Percentiles rank a stretch among this genome's conserved stretches.
phyloP scores from a whole-genome alignment of 371 early-diverging fungal species.

The Mucor racemosus region DNA sequence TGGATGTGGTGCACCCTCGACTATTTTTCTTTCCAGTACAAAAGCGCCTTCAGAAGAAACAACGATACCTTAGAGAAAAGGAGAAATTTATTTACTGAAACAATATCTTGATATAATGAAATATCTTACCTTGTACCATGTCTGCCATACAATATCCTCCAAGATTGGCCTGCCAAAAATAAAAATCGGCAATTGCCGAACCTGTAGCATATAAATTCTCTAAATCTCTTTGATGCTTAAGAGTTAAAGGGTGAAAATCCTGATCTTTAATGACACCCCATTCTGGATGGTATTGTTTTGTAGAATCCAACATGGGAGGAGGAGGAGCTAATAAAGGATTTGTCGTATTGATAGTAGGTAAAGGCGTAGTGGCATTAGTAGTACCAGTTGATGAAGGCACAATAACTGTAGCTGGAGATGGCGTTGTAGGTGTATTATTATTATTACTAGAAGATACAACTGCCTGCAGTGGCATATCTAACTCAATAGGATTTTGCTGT shows the following conservation, averaged over 20 bases:
- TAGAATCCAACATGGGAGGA: slow-evolving; percentile 24
- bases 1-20: slow-evolving; percentile 52
- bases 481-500: neutral
- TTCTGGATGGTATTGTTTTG: slow-evolving; percentile 49
- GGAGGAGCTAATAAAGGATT: slow-evolving; percentile 23
- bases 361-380: neutral
- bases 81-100: neutral
- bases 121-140: slow-evolving; percentile 45
- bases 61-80: slow-evolving; percentile 25
- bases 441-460: neutral
- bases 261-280: slow-evolving; percentile 54
- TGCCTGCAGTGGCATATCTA: slow-evolving; percentile 19
- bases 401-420: neutral
- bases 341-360: slow-evolving; percentile 21
- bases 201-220: slow-evolving; percentile 40
- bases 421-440: neutral
- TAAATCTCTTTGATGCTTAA: slow-evolving; percentile 52
- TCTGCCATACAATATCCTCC: slow-evolving; percentile 58
- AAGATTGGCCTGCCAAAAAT: slow-evolving; percentile 58
- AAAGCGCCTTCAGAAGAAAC: slow-evolving; percentile 45
- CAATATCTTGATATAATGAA: neutral
- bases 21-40: slow-evolving; percentile 41
- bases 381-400: slow-evolving; percentile 2
- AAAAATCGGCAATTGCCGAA: slow-evolving; percentile 43
- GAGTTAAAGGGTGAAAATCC: slow-evolving; percentile 50